Conservation (phyloP, 306 rosid species). For the Pyrus pyrifolia region DNA sequence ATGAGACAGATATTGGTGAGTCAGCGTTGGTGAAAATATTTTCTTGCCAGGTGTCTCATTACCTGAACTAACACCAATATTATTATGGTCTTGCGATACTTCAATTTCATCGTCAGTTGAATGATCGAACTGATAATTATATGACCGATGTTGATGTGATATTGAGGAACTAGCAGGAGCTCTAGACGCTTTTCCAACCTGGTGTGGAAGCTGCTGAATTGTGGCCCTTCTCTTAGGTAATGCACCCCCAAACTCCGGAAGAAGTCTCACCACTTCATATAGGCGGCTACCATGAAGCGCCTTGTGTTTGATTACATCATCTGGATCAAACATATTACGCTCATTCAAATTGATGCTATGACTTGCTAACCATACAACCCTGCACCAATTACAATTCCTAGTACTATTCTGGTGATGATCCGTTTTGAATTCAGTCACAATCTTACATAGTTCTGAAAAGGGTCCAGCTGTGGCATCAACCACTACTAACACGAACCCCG, state of each 20-base stretch:
- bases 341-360: conserved; percentile 1
- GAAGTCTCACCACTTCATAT: conserved; percentile 38
- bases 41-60: not conserved
- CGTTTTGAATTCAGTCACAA: conserved; percentile 25
- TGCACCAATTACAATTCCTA: conserved; percentile 21
- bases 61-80: not conserved
- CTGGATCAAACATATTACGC: conserved; percentile 15
- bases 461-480: conserved; percentile 26
- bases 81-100: not conserved
- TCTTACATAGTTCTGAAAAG: conserved; percentile 1
- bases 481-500: conserved; percentile 21
- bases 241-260: conserved; percentile 63
- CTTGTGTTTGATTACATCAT: conserved; percentile 40
- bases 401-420: not conserved
- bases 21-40: not conserved
- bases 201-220: not conserved
- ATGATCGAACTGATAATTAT: not conserved
- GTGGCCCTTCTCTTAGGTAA: conserved; percentile 6
- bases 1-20: not conserved
- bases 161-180: not conserved
- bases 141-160: no score
- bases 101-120: not conserved
- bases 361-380: conserved; percentile 63
- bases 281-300: conserved; percentile 64
- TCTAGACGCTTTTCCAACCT: not conserved